Evolutionary conservation across 352 stramenopile genomes (phyloP), one percentile per base, ranked within the genome.

Genomic region (Phytophthora pseudosyringae): DNA sequence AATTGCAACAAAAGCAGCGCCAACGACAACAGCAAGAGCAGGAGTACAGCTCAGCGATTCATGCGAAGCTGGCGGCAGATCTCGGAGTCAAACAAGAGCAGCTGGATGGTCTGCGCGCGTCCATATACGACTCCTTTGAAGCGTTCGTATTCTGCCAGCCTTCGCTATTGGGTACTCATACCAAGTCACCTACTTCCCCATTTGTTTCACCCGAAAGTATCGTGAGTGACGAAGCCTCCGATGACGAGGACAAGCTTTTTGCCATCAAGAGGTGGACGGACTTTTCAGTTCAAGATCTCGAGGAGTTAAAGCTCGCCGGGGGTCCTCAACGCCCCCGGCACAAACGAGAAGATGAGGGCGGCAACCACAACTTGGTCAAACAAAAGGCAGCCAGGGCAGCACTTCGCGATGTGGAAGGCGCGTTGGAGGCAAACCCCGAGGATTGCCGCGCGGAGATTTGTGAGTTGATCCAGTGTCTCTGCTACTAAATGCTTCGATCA

Each of bases 401-500:
- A 29, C 79, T 90, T 13, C 41, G 53, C 16, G 52, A 74, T 2
- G 56, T 90, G 3, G 81, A 88, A 40, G 38, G 60, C n/a, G 81
- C 80, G 9, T 69, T 90, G 4, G 81, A 90, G 29, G 32, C 57
- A 16, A 64, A 61, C 6, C 81, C 81, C 0, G 65, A 85, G 10
- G 81, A 90, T 52, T 90, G 79, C 16, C 81, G 81, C 8, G 39
- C 57, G 4, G 79, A 90, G 46, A 81, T 90, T 38, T 86, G 78
- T 32, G 46, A 71, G 1, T 28, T 85, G 6, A 61, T 88, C 1
- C 62, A 83, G 32, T 79, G 74, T 38, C 61, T 89, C 10, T 76
- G 62, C 13, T 15, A 32, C 21, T 21, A 21, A 21, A 21, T 21
- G 2, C 21, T 21, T 21, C 21, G 21, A 21, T 21, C 21, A 21